Evolutionary conservation across 129 eudicot genomes (phyloP), one percentile per base, ranked within the genome.

Genomic region (Silybum marianum): DNA sequence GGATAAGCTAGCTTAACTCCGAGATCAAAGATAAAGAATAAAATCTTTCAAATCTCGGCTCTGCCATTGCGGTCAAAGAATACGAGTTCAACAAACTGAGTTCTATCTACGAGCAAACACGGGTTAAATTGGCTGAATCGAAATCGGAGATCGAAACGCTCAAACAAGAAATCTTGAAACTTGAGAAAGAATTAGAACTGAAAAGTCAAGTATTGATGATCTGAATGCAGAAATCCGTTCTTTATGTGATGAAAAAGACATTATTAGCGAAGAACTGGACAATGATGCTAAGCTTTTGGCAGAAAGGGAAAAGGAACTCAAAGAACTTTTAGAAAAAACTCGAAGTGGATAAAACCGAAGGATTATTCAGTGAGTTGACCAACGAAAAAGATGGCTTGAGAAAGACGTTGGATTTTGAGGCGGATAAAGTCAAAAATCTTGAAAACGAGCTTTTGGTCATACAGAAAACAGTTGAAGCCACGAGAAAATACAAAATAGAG

Each of bases 21-120:
- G 99, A 96, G 77, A 86, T 93, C 62, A 88, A 87, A 60, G 88
- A 83, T 75, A 96, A 93, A 86, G 97, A 91, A 34, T 91, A 85
- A 25, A 77, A 81, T 68, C 34, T 93, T 60, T 82, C 69, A 3
- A 73, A 69, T 39, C 83, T 91, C n/a, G 42, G 74, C 58, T 87
- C 92, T 19, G 67, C 81, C 19, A 84, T 96, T 60, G 85, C 89
- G 12, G 84, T 69, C 30, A 90, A 90, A 81, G 98, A 93, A 79
- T 76, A 71, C 2, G 92, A 91, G 86, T 82, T 88, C 30, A 67
- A 81, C 67, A 78, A 87, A 13, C 74, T 91, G 75, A 86, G 80
- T 75, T 80, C 81, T n/a, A 39, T 39, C 2, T 89, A 86, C 86
- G 86, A 86, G 86, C 87, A 90, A 69, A 81, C 86, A 8, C 82